phyloP scores from a whole-genome alignment of 2,329 filamentous ascomycete species.

The Exophiala bonariae region DNA sequence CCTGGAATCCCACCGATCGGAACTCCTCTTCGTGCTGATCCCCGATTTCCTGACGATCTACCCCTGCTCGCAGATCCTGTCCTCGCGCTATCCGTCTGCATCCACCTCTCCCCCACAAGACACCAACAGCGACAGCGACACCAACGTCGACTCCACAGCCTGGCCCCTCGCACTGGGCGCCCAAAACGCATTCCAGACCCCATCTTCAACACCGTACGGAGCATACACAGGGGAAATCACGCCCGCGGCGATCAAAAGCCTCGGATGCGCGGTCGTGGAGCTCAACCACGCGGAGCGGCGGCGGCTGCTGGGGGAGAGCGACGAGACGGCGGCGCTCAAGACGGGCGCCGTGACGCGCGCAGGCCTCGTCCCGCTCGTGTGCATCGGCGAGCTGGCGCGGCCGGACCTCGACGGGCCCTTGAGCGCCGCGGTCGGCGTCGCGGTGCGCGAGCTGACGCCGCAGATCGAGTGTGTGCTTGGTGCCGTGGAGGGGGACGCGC shows the following conservation, averaged over 20 bases:
- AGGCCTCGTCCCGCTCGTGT: constrained; percentile 74
- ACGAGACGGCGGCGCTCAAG: constrained; percentile 66
- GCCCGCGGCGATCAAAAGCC: constrained; percentile 63
- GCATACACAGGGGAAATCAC: constrained; percentile 79
- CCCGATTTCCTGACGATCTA: constrained; percentile 72
- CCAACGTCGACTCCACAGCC: constrained; percentile 40
- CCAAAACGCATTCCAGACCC: constrained; percentile 72
- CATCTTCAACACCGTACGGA: constrained; percentile 57
- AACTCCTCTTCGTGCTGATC: constrained; percentile 72
- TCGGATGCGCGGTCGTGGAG: constrained; percentile 72
- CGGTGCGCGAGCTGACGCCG: constrained; percentile 64
- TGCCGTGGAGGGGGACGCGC: constrained; percentile 60
- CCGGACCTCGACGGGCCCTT: constrained; percentile 37
- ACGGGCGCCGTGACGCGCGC: constrained; percentile 67
- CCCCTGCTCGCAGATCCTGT: constrained; percentile 42
- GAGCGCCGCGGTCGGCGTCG: constrained; percentile 50
- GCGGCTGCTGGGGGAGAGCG: constrained; percentile 72
- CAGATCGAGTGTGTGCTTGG: constrained; percentile 67
- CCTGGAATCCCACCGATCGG: constrained; percentile 37
- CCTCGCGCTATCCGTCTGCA: constrained; percentile 10
- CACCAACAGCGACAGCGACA: constrained; percentile 37
- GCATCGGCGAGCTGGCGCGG: constrained; percentile 69
- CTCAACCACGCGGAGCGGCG: constrained; percentile 80
- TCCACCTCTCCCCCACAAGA: constrained; percentile 32
- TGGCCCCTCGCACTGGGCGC: constrained; percentile 65